Conservation (phyloP, 768 basidiomycete genomes). For the Termitomyces sp. region DNA sequence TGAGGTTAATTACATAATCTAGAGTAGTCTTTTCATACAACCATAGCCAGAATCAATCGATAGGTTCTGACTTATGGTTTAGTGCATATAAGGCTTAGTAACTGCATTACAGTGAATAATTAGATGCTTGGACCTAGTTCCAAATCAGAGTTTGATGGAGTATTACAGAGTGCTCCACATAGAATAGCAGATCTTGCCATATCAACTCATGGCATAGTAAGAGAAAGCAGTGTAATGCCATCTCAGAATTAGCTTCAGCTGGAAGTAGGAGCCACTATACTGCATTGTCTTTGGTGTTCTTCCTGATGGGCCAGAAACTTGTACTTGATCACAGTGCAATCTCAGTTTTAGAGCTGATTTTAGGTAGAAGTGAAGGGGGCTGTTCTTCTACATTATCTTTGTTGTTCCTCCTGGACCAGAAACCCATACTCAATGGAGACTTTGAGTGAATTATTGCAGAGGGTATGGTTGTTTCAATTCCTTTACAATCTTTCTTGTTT, state of each 20-base stretch:
- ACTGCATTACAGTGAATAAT: too few relatives aligned
- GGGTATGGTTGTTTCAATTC: background rate
- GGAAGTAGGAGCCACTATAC: constrained; percentile 23
- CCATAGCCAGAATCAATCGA: too few relatives aligned
- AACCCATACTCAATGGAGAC: constrained; percentile 11
- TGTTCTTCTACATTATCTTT: constrained; percentile 23
- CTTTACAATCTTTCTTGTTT: constrained; percentile 6
- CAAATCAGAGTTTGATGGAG: too few relatives aligned
- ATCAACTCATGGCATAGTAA: too few relatives aligned
- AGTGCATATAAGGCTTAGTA: too few relatives aligned
- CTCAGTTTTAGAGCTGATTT: constrained; percentile 18
- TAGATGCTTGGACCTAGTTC: too few relatives aligned
- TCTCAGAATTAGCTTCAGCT: constrained; percentile 20
- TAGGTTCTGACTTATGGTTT: too few relatives aligned
- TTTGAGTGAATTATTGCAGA: constrained; percentile 6
- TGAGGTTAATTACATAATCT: too few relatives aligned
- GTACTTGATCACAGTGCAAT: constrained; percentile 13
- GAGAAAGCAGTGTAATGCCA: too few relatives aligned
- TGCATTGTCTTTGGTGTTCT: constrained; percentile 18
- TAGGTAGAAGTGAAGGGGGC: constrained; percentile 19
- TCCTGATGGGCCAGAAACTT: constrained; percentile 19
- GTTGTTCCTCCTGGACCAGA: constrained; percentile 18
- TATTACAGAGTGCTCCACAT: too few relatives aligned
- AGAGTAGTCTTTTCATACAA: too few relatives aligned
- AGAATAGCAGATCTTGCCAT: too few relatives aligned